Percentiles rank a stretch among this genome's conserved stretches.
These are phyloP conservation scores for Lepidium africanum DNA, from an alignment of 345 rosid species.

Conservation along the genomic window DNA sequence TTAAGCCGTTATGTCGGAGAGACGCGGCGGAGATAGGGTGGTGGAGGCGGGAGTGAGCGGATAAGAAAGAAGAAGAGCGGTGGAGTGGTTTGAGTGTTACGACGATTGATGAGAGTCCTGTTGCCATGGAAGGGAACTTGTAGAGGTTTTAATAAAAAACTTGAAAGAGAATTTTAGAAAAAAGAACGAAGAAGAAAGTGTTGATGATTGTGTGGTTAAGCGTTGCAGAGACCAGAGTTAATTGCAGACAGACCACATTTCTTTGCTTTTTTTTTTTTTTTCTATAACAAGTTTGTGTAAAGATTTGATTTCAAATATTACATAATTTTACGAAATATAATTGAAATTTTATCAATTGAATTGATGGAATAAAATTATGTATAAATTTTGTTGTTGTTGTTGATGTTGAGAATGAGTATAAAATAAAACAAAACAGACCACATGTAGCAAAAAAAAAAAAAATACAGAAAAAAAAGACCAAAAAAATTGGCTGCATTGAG, in stretches of 20 bases:
- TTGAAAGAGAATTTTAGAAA: not conserved
- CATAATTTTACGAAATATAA: too few species aligned
- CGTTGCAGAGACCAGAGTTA: not conserved
- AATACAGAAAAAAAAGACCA: not conserved
- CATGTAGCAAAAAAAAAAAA: too few species aligned
- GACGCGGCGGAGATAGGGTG: not conserved
- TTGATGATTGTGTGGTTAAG: conserved; percentile 3
- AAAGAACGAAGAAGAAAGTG: not conserved
- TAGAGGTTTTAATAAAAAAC: not conserved
- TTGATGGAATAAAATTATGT: too few species aligned
- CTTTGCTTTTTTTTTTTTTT: not conserved
- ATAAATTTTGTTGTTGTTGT: too few species aligned
- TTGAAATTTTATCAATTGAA: too few species aligned
- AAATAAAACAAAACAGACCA: too few species aligned
- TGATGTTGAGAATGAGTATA: too few species aligned
- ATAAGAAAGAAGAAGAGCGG: not conserved
- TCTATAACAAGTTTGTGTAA: too few species aligned
- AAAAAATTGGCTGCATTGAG: not conserved
- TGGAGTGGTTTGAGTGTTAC: conserved; percentile 12
- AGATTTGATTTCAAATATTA: not conserved
- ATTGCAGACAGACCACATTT: not conserved
- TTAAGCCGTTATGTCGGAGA: not conserved
- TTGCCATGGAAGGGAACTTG: conserved; percentile 14
- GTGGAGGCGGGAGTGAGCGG: not conserved
- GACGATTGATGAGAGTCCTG: conserved; percentile 5